phyloP scores from a whole-genome alignment of 148 eudicot genomes.

The Talinum fruticosum region DNA sequence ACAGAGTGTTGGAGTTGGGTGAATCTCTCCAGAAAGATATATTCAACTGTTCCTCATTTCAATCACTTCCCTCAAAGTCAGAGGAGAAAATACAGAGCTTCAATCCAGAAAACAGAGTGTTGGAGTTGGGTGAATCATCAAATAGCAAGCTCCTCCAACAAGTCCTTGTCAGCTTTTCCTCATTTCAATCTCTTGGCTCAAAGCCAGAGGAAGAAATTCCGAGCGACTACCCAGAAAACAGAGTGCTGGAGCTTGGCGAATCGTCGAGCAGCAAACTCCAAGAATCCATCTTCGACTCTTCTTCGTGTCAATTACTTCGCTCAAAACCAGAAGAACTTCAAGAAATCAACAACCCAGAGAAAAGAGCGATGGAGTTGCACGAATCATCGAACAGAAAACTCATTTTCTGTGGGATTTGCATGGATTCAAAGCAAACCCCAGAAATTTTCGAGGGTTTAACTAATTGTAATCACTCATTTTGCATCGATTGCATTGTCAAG shows the following conservation, averaged over 20 bases:
- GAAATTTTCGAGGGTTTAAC: constrained; percentile 35
- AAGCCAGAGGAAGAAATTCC: not conserved
- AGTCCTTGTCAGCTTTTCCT: not conserved
- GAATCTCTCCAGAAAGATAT: too few species aligned
- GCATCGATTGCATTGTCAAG: constrained; percentile 38
- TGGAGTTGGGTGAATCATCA: constrained; percentile 20
- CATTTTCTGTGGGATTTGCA: constrained; percentile 54
- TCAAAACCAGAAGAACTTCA: not conserved
- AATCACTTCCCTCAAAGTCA: not conserved
- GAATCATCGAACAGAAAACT: constrained; percentile 22
- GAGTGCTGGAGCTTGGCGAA: constrained; percentile 9
- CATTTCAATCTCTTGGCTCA: not conserved
- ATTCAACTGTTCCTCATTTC: constrained; percentile 3
- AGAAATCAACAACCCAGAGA: too few species aligned
- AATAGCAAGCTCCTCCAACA: constrained; percentile 1
- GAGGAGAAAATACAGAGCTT: not conserved
- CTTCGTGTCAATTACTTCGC: not conserved
- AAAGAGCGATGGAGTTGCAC: constrained; percentile 6
- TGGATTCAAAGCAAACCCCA: constrained; percentile 35
- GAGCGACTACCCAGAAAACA: too few species aligned
- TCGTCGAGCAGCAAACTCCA: not conserved
- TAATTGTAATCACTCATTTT: constrained; percentile 45
- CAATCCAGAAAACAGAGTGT: constrained; percentile 14
- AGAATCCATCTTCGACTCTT: too few species aligned
- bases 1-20: not conserved